Evolutionary conservation across 257 asterid species (phyloP), one percentile per base, ranked within the genome.

Genomic region (Penstemon davidsonii): DNA sequence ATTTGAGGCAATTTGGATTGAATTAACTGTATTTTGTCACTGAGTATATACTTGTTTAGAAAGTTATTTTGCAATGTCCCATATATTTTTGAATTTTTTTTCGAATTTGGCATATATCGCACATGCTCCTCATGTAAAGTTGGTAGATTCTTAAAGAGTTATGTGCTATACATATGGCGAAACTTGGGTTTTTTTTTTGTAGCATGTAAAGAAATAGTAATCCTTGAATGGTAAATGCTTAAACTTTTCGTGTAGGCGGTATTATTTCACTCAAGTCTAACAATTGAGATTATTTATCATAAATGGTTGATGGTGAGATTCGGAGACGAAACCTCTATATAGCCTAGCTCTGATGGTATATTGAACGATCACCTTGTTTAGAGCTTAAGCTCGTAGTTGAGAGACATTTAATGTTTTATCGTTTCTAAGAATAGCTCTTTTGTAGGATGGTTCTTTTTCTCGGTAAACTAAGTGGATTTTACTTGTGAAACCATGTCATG

Each of bases 91-190:
- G 2, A 25, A 25, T 25, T 25, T 43, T 41, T 12, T 12, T 50
- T 9, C 62, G 8, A 11, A 50, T 56, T 58, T 53, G 59, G 8
- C 50, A 8, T 13, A 9, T 12, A 56, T 36, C 18, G 43, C 68
- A 50, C 51, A n/a, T 70, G 12, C 18, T 8, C 18, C 8, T 41
- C 4, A 2, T 33, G 8, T 56, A 39, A 54, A 6, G 33, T 43
- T 54, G 44, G 41, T 41, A 60, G 73, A 59, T 60, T 56, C 51
- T 54, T 11, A 47, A 52, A 15, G 13, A 51, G 40, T 52, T 50
- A 4, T 52, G 36, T 39, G 1, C 19, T 47, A 42, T 52, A 55
- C 38, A 33, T 37, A 66, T 42, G 43, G n/a, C 33, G 13, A 38
- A 45, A 8, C 46, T 38, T 54, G 41, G 69, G 12, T 15, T 15